Evolutionary conservation across 495 filamentous ascomycete genomes (phyloP).

Genomic region (Arthonia radiata): DNA sequence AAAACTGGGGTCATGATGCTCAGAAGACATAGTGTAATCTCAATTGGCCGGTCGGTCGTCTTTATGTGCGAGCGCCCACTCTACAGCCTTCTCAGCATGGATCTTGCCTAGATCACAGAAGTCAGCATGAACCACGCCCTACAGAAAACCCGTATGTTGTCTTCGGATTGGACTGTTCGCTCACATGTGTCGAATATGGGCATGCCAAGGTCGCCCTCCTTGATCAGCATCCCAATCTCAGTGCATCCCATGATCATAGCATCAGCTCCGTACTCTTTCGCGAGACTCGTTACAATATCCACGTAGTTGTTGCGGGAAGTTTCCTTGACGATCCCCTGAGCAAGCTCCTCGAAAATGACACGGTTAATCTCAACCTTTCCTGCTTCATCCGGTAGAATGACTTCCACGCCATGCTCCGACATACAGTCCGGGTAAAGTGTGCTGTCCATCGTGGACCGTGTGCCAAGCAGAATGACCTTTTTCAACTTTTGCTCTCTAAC

Average conservation of each 20-base stretch:
- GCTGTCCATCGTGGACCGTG: conserved; percentile 4
- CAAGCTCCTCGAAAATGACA: conserved; percentile 4
- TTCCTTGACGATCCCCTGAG: conserved; percentile 1
- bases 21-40: too few relatives aligned
- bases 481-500: conserved; percentile 3
- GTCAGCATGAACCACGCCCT: too few relatives aligned
- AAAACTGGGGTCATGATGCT: too few relatives aligned
- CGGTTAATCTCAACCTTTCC: neutral
- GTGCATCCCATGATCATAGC: conserved; percentile 8
- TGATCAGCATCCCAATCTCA: conserved; percentile 6
- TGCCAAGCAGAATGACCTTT: conserved; percentile 6
- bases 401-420: conserved; percentile 1
- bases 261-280: conserved; percentile 4
- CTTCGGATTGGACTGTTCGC: too few relatives aligned
- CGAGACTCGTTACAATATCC: conserved; percentile 2
- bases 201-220: conserved; percentile 4
- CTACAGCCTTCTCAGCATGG: too few relatives aligned
- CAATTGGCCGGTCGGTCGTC: too few relatives aligned
- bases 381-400: conserved; percentile 3
- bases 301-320: conserved; percentile 1
- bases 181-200: conserved; percentile 7
- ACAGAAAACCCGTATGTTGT: too few relatives aligned
- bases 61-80: too few relatives aligned
- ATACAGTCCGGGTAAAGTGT: conserved; percentile 2
- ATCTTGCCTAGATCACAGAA: too few relatives aligned